Evolutionary conservation across 805 yeast genomes (phyloP).

Genomic region (Torulaspora quercuum): DNA sequence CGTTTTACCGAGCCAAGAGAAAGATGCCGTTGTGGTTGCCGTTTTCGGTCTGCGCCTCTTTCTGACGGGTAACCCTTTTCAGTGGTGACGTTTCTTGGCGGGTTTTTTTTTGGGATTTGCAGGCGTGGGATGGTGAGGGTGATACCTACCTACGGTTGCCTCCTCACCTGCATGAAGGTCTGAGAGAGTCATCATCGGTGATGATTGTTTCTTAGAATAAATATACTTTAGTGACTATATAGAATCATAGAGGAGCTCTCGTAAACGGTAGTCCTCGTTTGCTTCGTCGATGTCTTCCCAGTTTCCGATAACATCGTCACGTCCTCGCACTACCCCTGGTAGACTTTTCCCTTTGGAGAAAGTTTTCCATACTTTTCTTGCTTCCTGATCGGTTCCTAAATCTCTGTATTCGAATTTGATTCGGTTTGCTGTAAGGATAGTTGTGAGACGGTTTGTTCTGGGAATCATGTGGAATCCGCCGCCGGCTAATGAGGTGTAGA

Average conservation of each 20-base stretch:
- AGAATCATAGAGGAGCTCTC: conserved; percentile 65
- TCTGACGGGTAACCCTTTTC: too few relatives aligned
- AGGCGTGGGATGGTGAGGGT: too few relatives aligned
- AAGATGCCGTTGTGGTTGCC: too few relatives aligned
- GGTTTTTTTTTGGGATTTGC: too few relatives aligned
- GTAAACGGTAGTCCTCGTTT: conserved; percentile 69
- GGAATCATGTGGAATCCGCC: conserved; percentile 75
- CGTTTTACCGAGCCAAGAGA: too few relatives aligned
- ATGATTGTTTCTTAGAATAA: too few relatives aligned
- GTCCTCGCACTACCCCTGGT: conserved; percentile 83
- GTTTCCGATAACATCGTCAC: conserved; percentile 78
- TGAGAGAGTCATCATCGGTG: too few relatives aligned
- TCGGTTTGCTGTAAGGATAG: conserved; percentile 71
- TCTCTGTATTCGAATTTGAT: conserved; percentile 68
- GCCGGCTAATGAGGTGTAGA: conserved; percentile 84
- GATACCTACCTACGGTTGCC: too few relatives aligned
- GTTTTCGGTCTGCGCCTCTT: too few relatives aligned
- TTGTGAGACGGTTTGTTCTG: conserved; percentile 70
- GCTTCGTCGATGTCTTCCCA: conserved; percentile 84
- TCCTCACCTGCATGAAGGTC: too few relatives aligned
- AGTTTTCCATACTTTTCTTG: conserved; percentile 79
- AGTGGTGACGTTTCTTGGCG: too few relatives aligned
- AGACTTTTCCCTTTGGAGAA: conserved; percentile 65
- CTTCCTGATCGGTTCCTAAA: conserved; percentile 82
- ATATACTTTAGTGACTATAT: too few relatives aligned